These are phyloP conservation scores for Arabidopsis suecica DNA, from an alignment of 345 rosid genomes.

Conservation along the genomic window DNA sequence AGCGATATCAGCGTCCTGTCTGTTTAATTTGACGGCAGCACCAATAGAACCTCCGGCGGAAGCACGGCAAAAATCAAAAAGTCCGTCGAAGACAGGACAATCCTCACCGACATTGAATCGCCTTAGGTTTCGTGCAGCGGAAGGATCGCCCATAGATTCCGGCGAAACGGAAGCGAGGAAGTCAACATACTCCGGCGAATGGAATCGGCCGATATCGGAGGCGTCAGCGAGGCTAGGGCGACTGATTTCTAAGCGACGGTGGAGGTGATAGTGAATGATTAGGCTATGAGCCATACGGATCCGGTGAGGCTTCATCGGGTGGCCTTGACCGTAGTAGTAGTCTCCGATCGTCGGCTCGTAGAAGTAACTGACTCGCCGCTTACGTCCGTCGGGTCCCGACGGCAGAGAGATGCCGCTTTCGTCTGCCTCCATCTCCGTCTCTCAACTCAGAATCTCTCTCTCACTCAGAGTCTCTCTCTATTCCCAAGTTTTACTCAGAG, in stretches of 20 bases:
- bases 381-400: conserved; percentile 85
- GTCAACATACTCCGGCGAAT: conserved; percentile 79
- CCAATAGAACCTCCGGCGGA: conserved; percentile 99
- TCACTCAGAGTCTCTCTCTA: conserved; percentile 12
- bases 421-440: conserved; percentile 37
- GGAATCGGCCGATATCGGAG: conserved; percentile 79
- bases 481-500: background rate
- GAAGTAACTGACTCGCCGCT: conserved; percentile 93
- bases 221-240: conserved; percentile 88
- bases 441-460: conserved; percentile 20
- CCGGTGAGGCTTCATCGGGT: conserved; percentile 99
- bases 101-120: conserved; percentile 99
- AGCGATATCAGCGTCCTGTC: conserved; percentile 90
- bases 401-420: conserved; percentile 71
- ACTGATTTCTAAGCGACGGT: conserved; percentile 91
- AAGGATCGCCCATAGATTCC: conserved; percentile 58
- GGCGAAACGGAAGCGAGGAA: conserved; percentile 85
- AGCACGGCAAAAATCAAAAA: conserved; percentile 89
- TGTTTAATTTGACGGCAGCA: conserved; percentile 86
- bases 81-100: conserved; percentile 77
- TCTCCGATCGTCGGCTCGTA: conserved; percentile 98
- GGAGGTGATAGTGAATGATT: conserved; percentile 86
- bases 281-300: conserved; percentile 98
- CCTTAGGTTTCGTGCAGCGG: conserved; percentile 59
- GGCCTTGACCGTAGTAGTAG: conserved; percentile 96